phyloP scores from a whole-genome alignment of 1,284 basidiomycete species.

The Exobasidium cylindrosporum region DNA sequence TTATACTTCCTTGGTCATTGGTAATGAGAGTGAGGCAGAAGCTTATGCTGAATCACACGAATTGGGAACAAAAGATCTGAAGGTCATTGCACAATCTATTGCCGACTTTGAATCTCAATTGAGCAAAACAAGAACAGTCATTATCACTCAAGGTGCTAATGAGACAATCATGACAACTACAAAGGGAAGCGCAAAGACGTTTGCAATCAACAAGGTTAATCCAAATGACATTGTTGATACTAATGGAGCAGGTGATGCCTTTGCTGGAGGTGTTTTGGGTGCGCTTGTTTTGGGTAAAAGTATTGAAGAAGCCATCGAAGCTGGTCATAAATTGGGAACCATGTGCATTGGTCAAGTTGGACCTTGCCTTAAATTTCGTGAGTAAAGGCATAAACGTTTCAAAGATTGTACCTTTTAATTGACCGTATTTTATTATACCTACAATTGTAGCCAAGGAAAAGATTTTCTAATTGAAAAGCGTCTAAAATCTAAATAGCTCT shows the following conservation, averaged over 20 bases:
- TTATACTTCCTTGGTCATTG: slow-evolving; percentile 56
- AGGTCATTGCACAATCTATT: slow-evolving; percentile 48
- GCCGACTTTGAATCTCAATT: slow-evolving; percentile 39
- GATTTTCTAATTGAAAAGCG: background rate
- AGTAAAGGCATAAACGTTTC: too few relatives aligned
- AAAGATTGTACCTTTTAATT: too few relatives aligned
- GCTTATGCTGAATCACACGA: slow-evolving; percentile 70
- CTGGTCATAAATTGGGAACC: slow-evolving; percentile 81
- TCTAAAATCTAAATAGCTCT: background rate
- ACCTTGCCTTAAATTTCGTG: slow-evolving; percentile 52
- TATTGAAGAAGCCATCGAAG: slow-evolving; percentile 74
- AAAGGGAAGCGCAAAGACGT: slow-evolving; percentile 56
- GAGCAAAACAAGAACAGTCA: slow-evolving; percentile 65
- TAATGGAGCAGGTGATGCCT: slow-evolving; percentile 98
- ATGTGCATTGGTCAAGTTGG: slow-evolving; percentile 84
- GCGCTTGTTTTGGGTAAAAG: slow-evolving; percentile 77
- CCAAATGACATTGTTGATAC: slow-evolving; percentile 74
- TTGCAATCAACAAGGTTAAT: slow-evolving; percentile 59
- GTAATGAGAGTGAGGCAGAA: slow-evolving; percentile 91
- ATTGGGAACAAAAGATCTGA: slow-evolving; percentile 44
- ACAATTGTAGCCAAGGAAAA: slow-evolving; percentile 7
- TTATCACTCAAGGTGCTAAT: slow-evolving; percentile 87
- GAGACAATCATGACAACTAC: slow-evolving; percentile 75
- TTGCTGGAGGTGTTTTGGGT: slow-evolving; percentile 94
- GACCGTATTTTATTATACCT: too few relatives aligned